These are phyloP conservation scores for Fusarium nodosum DNA, from an alignment of 2,329 filamentous ascomycete genomes.

Conservation along the genomic window DNA sequence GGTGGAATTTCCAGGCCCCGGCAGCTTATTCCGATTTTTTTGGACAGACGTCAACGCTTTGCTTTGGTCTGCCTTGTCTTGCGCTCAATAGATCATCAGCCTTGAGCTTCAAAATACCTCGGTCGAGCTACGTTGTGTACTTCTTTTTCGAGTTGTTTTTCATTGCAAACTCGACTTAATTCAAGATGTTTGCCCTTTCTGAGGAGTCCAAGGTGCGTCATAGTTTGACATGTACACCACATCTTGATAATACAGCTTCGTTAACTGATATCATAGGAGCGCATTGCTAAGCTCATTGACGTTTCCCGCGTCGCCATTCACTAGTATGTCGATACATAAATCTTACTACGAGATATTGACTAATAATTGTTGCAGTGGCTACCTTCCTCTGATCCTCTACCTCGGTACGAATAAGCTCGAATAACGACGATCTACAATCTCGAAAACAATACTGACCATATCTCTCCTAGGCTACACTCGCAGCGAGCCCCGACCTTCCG, in stretches of 20 bases:
- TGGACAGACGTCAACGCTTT: constrained; percentile 38
- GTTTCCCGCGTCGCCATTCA: constrained; percentile 93
- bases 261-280: constrained; percentile 74
- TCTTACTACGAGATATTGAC: constrained; percentile 29
- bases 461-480: constrained; percentile 82
- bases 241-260: constrained; percentile 16
- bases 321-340: constrained; percentile 74
- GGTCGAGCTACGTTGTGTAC: constrained; percentile 15
- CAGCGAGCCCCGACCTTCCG: constrained; percentile 88
- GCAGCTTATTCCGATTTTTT: constrained; percentile 43
- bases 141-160: not conserved
- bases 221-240: constrained; percentile 7
- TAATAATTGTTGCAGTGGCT: constrained; percentile 75
- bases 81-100: constrained; percentile 34
- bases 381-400: constrained; percentile 96
- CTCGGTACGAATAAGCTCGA: constrained; percentile 73
- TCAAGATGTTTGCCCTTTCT: constrained; percentile 77
- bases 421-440: constrained; percentile 23
- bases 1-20: constrained; percentile 48
- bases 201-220: constrained; percentile 92
- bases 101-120: constrained; percentile 29
- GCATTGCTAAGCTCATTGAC: constrained; percentile 97
- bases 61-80: constrained; percentile 11
- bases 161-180: constrained; percentile 3
- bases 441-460: constrained; percentile 47